Conservation (phyloP, 768 basidiomycete species). For the Lyophyllum decastes region DNA sequence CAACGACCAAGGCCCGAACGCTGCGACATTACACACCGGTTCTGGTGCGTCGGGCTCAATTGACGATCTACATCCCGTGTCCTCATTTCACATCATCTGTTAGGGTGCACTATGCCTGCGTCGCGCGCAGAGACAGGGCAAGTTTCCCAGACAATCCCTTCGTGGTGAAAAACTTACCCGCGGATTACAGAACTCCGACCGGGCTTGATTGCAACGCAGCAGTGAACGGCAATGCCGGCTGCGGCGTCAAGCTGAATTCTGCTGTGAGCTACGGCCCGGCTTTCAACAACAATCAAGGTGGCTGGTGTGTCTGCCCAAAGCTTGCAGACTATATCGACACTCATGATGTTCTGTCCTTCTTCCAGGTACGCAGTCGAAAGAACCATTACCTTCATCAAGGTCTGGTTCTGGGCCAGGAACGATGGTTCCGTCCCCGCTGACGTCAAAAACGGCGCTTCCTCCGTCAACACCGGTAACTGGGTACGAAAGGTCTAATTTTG, state of each 20-base stretch:
- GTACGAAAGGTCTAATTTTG: constrained; percentile 30
- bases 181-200: constrained; percentile 23
- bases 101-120: constrained; percentile 44
- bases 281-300: constrained; percentile 61
- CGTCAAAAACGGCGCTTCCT: constrained; percentile 37
- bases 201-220: constrained; percentile 9
- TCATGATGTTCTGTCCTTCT: not conserved
- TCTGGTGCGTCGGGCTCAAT: constrained; percentile 28
- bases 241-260: constrained; percentile 32
- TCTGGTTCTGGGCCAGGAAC: constrained; percentile 74
- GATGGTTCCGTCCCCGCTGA: constrained; percentile 47
- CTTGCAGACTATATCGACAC: not conserved
- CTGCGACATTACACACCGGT: constrained; percentile 57
- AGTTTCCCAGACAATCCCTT: constrained; percentile 1
- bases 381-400: constrained; percentile 52
- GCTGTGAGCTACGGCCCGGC: constrained; percentile 53
- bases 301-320: constrained; percentile 42
- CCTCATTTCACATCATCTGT: not conserved
- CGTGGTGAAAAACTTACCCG: not conserved
- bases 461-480: constrained; percentile 53
- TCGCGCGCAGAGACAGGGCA: constrained; percentile 44
- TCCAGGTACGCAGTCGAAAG: constrained; percentile 66
- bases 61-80: not conserved
- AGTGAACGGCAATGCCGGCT: too few relatives aligned
- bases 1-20: constrained; percentile 54